Evolutionary conservation across 352 stramenopile species (phyloP), one percentile per base, ranked within the genome.

Genomic region (Globisporangium paddicum): DNA sequence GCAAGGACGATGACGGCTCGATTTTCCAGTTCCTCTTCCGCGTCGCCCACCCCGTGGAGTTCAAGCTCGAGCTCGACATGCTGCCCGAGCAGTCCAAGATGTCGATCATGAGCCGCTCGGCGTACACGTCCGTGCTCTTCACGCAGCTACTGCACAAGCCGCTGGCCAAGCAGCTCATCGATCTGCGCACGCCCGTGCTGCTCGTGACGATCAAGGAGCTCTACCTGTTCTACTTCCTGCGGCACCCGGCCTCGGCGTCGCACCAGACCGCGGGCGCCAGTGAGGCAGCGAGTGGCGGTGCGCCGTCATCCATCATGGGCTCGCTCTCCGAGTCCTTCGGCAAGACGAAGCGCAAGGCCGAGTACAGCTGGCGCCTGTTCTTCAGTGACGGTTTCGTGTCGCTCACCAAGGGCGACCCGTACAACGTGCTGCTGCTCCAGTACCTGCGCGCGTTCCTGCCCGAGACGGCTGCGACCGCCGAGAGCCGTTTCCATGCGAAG

Each of bases 181-280:
- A 93, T 59, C 71, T 85, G 38, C 84, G 84, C 50, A 84, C 72
- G 58, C 82, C 86, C 0, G 75, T 91, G 68, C 71, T 93, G 52
- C 68, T 95, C 32, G 79, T 95, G 56, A 87, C 83, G 13, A 94
- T 94, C 64, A 86, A 87, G 45, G 83, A 90, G 67, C 75, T 94
- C 2, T 94, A 86, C 59, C 58, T 95, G 3, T 90, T 95, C 52
- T 93, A 92, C 66, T 90, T 95, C 54, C 57, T 95, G 51, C 73
- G 86, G 13, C 82, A 95, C 56, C 86, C 83, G 13, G 76, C 82
- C 2, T 85, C 73, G 21, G 87, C 83, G 1, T 82, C 77, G 28
- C 83, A 93, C 60, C 75, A 86, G 34, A 80, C 70, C 47, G 72
- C 71, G 21, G 3, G 41, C 40, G 0, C 62, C 54, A 28, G 47